Evolutionary conservation across 2,329 filamentous ascomycete species (phyloP).

Genomic region (Cryphonectria nitschkei): DNA sequence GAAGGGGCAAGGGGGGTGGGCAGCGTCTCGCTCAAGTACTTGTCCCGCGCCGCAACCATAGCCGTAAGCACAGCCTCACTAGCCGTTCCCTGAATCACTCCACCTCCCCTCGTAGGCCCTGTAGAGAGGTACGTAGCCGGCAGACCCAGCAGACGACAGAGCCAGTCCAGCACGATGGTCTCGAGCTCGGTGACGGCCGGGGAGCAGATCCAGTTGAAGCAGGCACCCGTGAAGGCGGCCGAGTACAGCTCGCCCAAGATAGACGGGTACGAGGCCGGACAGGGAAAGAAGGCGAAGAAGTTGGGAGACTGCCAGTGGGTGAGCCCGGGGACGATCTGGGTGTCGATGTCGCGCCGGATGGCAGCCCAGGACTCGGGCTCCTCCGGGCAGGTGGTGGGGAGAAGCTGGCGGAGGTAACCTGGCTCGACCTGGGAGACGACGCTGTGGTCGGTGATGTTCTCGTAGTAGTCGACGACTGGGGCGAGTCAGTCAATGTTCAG

Average conservation of each 20-base stretch:
- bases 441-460: constrained; percentile 68
- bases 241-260: constrained; percentile 94
- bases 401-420: constrained; percentile 80
- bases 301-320: constrained; percentile 94
- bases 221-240: constrained; percentile 83
- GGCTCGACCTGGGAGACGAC: constrained; percentile 81
- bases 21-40: constrained; percentile 68
- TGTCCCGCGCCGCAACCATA: constrained; percentile 85
- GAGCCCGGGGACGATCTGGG: constrained; percentile 86
- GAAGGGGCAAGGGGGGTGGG: constrained; percentile 43
- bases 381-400: constrained; percentile 69
- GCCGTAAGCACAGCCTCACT: constrained; percentile 86
- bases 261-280: constrained; percentile 77
- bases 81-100: constrained; percentile 92
- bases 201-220: constrained; percentile 97
- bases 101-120: constrained; percentile 73
- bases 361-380: constrained; percentile 73
- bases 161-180: constrained; percentile 90
- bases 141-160: constrained; percentile 74
- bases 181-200: constrained; percentile 92
- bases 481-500: background rate
- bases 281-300: constrained; percentile 96
- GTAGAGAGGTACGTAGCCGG: constrained; percentile 75
- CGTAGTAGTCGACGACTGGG: constrained; percentile 81
- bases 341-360: constrained; percentile 83